phyloP scores from a whole-genome alignment of 2,329 filamentous ascomycete genomes.

The Microsporum canis region DNA sequence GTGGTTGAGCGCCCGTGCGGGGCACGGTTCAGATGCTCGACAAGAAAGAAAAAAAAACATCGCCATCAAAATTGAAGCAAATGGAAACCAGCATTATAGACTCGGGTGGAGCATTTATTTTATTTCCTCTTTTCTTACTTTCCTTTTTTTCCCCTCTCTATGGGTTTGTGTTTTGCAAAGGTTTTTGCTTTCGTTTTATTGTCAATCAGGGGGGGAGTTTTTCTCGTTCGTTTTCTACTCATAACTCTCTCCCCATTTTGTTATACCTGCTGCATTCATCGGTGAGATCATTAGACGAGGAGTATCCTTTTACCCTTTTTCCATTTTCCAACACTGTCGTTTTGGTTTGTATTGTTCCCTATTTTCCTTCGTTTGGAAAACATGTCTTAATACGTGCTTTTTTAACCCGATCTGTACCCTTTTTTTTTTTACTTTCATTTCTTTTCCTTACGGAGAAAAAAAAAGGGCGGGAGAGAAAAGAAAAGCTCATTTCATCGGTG shows the following conservation, averaged over 20 bases:
- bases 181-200: background rate
- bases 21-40: constrained; percentile 11
- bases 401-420: background rate
- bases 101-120: constrained; percentile 15
- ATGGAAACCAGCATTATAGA: constrained; percentile 16
- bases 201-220: background rate
- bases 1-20: constrained; percentile 12
- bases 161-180: constrained; percentile 1
- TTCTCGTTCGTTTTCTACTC: background rate
- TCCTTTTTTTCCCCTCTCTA: constrained; percentile 3
- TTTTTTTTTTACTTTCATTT: constrained; percentile 3
- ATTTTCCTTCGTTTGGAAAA: constrained; percentile 7
- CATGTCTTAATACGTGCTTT: constrained; percentile 3
- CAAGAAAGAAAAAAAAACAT: constrained; percentile 1
- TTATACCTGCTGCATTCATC: constrained; percentile 8
- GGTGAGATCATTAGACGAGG: constrained; percentile 2
- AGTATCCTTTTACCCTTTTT: background rate
- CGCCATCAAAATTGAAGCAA: constrained; percentile 6
- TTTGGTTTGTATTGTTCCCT: constrained; percentile 1
- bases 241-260: background rate
- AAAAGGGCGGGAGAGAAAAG: background rate
- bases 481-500: constrained; percentile 3
- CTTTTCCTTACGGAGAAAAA: constrained; percentile 4
- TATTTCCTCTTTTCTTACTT: background rate
- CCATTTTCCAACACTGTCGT: background rate